Evolutionary conservation across 2,329 filamentous ascomycete species (phyloP).

Genomic region (Cercospora beticola): DNA sequence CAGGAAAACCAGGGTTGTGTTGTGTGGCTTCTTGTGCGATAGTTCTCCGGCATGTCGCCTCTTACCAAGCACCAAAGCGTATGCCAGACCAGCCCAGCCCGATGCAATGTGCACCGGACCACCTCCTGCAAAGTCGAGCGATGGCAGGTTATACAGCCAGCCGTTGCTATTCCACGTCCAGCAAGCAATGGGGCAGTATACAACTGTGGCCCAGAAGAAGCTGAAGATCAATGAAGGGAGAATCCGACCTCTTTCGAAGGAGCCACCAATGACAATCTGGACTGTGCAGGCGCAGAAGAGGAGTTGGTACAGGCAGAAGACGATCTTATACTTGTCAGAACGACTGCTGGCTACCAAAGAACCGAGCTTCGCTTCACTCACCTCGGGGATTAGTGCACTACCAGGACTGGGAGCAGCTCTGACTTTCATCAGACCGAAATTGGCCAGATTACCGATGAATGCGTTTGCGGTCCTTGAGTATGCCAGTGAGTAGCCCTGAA

Average conservation of each 20-base stretch:
- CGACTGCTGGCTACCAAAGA: not conserved
- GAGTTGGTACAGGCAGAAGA: slow-evolving; percentile 66
- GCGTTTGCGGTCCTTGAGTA: slow-evolving; percentile 60
- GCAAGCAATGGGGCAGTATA: slow-evolving; percentile 63
- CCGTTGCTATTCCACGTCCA: slow-evolving; percentile 69
- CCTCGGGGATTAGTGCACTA: slow-evolving; percentile 57
- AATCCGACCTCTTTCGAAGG: slow-evolving; percentile 64
- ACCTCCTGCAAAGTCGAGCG: slow-evolving; percentile 61
- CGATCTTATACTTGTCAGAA: slow-evolving; percentile 42
- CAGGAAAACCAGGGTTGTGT: slow-evolving; percentile 62
- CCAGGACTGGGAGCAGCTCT: slow-evolving; percentile 61
- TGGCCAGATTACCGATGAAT: slow-evolving; percentile 63
- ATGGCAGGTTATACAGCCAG: slow-evolving; percentile 62
- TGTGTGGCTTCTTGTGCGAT: slow-evolving; percentile 58
- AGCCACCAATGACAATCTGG: slow-evolving; percentile 64
- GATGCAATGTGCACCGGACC: slow-evolving; percentile 65
- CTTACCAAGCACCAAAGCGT: slow-evolving; percentile 63
- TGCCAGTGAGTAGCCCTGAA: slow-evolving; percentile 59
- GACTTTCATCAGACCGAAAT: slow-evolving; percentile 63
- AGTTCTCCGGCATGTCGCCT: slow-evolving; percentile 52
- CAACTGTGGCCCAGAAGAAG: slow-evolving; percentile 64
- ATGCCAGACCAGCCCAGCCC: slow-evolving; percentile 63
- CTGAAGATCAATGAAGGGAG: slow-evolving; percentile 63
- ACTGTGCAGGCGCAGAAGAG: slow-evolving; percentile 63
- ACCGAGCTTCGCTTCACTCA: not conserved